Evolutionary conservation across 2,329 filamentous ascomycete species (phyloP).

Genomic region (Venturiaceae sp.): DNA sequence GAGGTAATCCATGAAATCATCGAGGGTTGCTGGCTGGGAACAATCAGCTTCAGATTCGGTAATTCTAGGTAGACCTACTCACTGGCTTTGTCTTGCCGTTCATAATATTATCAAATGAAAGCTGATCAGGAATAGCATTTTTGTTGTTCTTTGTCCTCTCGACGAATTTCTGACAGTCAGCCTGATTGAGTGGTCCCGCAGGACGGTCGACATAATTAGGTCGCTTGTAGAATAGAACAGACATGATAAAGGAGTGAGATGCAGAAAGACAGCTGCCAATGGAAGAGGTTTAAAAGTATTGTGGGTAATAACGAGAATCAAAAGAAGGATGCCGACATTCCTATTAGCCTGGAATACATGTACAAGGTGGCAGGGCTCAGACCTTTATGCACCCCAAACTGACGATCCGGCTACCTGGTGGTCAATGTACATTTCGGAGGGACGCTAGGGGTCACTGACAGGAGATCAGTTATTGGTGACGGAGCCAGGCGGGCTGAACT

Average conservation of each 20-base stretch:
- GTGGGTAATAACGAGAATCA: not conserved
- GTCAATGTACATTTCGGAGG: too few species aligned
- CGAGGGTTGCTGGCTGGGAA: not conserved
- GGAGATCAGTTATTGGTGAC: not conserved
- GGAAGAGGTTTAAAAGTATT: not conserved
- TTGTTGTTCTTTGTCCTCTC: constrained; percentile 9
- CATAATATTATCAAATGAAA: constrained; percentile 6
- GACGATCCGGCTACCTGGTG: too few species aligned
- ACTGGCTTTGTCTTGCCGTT: constrained; percentile 4
- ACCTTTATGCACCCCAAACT: not conserved
- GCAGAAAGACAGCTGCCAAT: not conserved
- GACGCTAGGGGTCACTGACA: not conserved
- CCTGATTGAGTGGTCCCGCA: constrained; percentile 8
- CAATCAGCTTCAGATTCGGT: not conserved
- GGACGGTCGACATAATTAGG: constrained; percentile 9
- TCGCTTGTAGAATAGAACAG: constrained; percentile 12
- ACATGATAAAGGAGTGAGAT: constrained; percentile 7
- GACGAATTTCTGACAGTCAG: constrained; percentile 11
- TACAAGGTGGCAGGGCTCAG: not conserved
- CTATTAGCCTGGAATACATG: not conserved
- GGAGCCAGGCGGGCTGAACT: too few species aligned
- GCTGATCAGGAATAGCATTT: constrained; percentile 1
- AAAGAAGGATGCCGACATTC: too few species aligned
- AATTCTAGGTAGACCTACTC: not conserved
- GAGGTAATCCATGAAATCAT: constrained; percentile 9